A percentile compares a stretch with the other conserved stretches of the same genome.
Evolutionary conservation across 2,329 filamentous ascomycete genomes (phyloP).

Genomic region (Pseudocercospora eumusae): DNA sequence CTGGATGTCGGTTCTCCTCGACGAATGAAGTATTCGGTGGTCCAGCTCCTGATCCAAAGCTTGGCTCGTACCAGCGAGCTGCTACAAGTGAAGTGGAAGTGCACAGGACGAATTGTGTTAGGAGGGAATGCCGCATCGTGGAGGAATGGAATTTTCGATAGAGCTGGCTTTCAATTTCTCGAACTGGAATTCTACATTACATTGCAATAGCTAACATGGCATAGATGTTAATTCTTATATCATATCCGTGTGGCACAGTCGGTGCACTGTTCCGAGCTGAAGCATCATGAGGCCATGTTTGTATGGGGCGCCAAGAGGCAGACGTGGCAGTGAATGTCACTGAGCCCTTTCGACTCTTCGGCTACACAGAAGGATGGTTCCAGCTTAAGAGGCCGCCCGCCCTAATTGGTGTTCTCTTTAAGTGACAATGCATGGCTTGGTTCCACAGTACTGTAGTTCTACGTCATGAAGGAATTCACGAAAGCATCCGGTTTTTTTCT

Average conservation of each 20-base stretch:
- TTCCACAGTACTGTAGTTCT: too few species aligned
- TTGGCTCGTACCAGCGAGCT: background rate
- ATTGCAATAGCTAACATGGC: too few species aligned
- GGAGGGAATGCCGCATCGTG: background rate
- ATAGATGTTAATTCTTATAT: too few species aligned
- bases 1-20: background rate
- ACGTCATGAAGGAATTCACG: too few species aligned
- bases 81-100: background rate
- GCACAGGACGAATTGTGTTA: background rate
- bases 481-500: too few species aligned
- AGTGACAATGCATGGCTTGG: too few species aligned
- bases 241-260: background rate
- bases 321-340: slow-evolving; percentile 2
- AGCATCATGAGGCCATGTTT: background rate
- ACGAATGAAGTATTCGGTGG: background rate
- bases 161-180: too few species aligned
- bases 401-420: background rate
- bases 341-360: background rate
- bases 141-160: too few species aligned
- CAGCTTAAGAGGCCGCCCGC: background rate
- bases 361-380: background rate
- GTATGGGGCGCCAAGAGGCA: background rate
- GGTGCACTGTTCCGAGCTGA: background rate
- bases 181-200: too few species aligned
- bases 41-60: background rate